Conservation (phyloP, 257 asterid genomes). For the Cinchona pubescens region DNA sequence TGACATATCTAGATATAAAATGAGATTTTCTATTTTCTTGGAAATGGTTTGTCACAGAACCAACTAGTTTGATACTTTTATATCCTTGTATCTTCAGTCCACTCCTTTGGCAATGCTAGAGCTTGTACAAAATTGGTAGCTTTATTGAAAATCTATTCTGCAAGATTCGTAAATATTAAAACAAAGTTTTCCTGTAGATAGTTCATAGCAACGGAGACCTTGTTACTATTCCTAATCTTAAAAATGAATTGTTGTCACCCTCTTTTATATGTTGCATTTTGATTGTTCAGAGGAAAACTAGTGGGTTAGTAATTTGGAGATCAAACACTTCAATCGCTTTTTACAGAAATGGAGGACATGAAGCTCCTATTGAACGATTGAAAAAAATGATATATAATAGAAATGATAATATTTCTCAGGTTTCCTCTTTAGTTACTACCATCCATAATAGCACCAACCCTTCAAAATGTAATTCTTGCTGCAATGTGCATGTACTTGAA, state of each 20-base stretch:
- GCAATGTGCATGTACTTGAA: conserved; percentile 27
- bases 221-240: not conserved
- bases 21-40: not conserved
- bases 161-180: not conserved
- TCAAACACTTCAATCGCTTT: conserved; percentile 86
- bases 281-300: conserved; percentile 78
- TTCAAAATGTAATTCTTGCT: conserved; percentile 21
- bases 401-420: conserved; percentile 38
- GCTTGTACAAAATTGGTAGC: not conserved
- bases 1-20: not conserved
- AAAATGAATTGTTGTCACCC: conserved; percentile 7
- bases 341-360: conserved; percentile 77
- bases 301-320: conserved; percentile 96
- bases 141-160: not conserved
- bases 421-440: conserved; percentile 23
- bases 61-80: conserved; percentile 5
- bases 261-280: conserved; percentile 22
- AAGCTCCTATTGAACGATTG: conserved; percentile 40
- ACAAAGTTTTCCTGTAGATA: not conserved
- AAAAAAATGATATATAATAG: conserved; percentile 36
- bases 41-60: not conserved
- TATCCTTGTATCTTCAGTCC: not conserved
- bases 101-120: not conserved
- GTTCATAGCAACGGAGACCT: not conserved
- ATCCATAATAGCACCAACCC: conserved; percentile 30